These are phyloP conservation scores for Seiridium cupressi DNA, from an alignment of 2,329 filamentous ascomycete genomes.

Conservation along the genomic window DNA sequence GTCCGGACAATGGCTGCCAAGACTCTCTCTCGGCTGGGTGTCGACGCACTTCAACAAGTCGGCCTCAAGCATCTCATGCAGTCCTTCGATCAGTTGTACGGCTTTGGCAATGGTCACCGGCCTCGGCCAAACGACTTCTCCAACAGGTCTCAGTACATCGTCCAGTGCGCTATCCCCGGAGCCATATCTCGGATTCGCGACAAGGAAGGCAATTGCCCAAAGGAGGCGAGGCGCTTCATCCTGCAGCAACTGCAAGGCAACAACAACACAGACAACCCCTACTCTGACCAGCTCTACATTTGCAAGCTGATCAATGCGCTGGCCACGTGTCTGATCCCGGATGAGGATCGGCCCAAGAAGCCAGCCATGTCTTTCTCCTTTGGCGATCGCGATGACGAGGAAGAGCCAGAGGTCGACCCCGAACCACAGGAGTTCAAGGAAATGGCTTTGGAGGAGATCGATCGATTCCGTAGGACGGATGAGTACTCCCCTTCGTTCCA, in stretches of 20 bases:
- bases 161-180: conserved; percentile 79
- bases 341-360: conserved; percentile 36
- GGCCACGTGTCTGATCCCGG: conserved; percentile 55
- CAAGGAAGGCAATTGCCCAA: conserved; percentile 71
- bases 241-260: conserved; percentile 90
- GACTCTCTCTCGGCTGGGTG: conserved; percentile 74
- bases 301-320: conserved; percentile 70
- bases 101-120: conserved; percentile 73
- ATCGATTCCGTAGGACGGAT: conserved; percentile 65
- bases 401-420: conserved; percentile 36
- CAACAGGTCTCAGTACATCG: conserved; percentile 79
- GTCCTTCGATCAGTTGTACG: conserved; percentile 86
- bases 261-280: conserved; percentile 87
- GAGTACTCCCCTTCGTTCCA: conserved; percentile 68
- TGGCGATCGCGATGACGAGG: conserved; percentile 39
- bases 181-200: conserved; percentile 80
- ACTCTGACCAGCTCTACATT: conserved; percentile 87
- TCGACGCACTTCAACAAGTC: conserved; percentile 66
- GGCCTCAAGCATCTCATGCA: conserved; percentile 82
- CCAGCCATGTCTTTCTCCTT: conserved; percentile 42
- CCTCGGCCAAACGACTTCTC: conserved; percentile 89
- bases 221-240: conserved; percentile 77
- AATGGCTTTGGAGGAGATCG: conserved; percentile 60
- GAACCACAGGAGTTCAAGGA: conserved; percentile 49
- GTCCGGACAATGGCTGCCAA: conserved; percentile 84